A percentile compares a stretch with the other conserved stretches of the same genome.
Conservation (phyloP, 306 rosid genomes). For the Amphicarpaea edgeworthii region DNA sequence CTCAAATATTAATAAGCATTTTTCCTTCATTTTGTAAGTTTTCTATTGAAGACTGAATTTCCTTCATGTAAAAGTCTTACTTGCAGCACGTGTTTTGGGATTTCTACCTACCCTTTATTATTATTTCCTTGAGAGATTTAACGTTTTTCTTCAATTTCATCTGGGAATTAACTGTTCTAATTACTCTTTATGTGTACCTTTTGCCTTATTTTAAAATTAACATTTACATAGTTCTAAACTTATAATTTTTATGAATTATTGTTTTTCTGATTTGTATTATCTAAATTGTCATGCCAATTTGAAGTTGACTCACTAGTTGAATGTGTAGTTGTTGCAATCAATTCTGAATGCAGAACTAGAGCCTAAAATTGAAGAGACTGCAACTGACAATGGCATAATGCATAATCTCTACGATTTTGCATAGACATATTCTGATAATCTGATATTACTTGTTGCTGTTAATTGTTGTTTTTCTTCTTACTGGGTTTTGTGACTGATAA, state of each 20-base stretch:
- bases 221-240: background rate
- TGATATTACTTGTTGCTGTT: slow-evolving; percentile 3
- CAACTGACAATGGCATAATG: slow-evolving; percentile 8
- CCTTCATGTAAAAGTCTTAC: background rate
- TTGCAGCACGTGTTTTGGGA: background rate
- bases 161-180: slow-evolving; percentile 1
- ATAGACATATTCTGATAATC: background rate
- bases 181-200: background rate
- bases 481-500: slow-evolving; percentile 17
- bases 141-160: slow-evolving; percentile 15
- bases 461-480: slow-evolving; percentile 11
- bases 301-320: background rate
- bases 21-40: background rate
- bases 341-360: slow-evolving; percentile 5
- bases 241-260: slow-evolving; percentile 23
- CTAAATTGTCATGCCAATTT: slow-evolving; percentile 11
- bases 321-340: slow-evolving; percentile 10
- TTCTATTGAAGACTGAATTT: background rate
- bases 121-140: slow-evolving; percentile 9
- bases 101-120: background rate
- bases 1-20: slow-evolving; percentile 24
- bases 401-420: slow-evolving; percentile 2
- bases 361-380: slow-evolving; percentile 4
- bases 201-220: background rate
- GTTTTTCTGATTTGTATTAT: slow-evolving; percentile 8